Evolutionary conservation across 805 yeast species (phyloP).

Genomic region (Wickerhamiella spandovensis): DNA sequence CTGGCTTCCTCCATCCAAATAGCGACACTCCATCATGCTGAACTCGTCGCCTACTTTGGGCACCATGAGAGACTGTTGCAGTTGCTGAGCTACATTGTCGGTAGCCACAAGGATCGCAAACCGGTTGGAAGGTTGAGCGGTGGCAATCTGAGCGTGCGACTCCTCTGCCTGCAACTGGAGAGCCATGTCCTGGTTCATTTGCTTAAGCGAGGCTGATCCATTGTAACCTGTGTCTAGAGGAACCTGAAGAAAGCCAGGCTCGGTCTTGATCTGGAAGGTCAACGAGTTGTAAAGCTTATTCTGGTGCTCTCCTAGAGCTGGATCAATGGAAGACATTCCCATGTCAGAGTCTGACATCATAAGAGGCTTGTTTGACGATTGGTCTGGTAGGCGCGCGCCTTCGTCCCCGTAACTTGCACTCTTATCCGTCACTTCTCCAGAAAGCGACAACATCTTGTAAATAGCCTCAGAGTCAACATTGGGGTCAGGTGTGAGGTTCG

Average conservation of each 20-base stretch:
- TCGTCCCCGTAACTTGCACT: too few relatives aligned
- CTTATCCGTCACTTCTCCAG: background rate
- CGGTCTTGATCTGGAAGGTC: background rate
- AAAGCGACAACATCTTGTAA: background rate
- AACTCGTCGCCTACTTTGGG: background rate
- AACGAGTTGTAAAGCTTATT: background rate
- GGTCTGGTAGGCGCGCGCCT: too few relatives aligned
- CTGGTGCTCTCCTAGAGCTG: background rate
- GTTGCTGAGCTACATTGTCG: background rate
- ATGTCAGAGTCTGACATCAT: background rate
- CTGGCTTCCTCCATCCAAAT: background rate
- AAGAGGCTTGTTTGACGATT: background rate
- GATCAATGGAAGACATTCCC: background rate
- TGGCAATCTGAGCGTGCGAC: background rate
- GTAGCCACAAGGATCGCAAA: background rate
- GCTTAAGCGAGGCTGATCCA: background rate
- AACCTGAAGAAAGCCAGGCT: background rate
- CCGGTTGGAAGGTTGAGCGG: background rate
- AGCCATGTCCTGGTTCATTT: background rate
- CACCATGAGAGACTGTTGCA: background rate
- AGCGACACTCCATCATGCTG: background rate
- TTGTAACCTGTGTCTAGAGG: background rate
- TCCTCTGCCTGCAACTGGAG: background rate
- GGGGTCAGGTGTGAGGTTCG: background rate
- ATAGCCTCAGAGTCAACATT: background rate